Conservation (phyloP, 2,329 filamentous ascomycete genomes). For the Fusarium sp. region DNA sequence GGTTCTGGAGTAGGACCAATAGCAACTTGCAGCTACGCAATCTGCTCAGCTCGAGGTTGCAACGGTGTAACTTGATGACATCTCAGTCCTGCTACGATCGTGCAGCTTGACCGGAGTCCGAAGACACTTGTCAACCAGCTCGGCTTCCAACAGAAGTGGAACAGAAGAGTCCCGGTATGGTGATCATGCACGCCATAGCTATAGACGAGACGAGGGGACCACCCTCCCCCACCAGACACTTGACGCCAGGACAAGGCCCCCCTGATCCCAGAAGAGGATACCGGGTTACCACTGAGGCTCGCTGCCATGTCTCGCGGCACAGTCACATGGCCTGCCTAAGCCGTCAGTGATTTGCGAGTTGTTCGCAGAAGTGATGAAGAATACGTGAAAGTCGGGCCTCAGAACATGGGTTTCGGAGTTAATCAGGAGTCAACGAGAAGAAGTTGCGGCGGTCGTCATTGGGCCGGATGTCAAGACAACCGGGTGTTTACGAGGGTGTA, state of each 20-base stretch:
- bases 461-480: neutral
- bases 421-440: neutral
- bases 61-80: constrained; percentile 31
- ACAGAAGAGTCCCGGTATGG: neutral
- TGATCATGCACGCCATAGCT: constrained; percentile 37
- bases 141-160: constrained; percentile 3
- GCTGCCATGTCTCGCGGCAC: neutral
- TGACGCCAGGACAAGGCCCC: constrained; percentile 2
- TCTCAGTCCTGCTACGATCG: constrained; percentile 15
- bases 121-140: constrained; percentile 2
- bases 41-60: constrained; percentile 11
- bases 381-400: neutral
- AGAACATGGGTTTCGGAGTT: neutral
- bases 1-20: constrained; percentile 1
- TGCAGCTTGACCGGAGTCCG: constrained; percentile 8
- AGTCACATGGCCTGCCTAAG: neutral
- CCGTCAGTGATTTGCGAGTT: neutral
- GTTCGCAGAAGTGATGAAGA: neutral
- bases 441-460: constrained; percentile 6
- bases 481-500: neutral
- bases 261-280: constrained; percentile 14
- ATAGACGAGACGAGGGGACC: constrained; percentile 12
- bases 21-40: neutral
- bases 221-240: constrained; percentile 6
- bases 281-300: neutral